A percentile compares a stretch with the other conserved stretches of the same genome.
phyloP scores from a whole-genome alignment of 169 alveolate genomes.

The Blepharisma undulans region DNA sequence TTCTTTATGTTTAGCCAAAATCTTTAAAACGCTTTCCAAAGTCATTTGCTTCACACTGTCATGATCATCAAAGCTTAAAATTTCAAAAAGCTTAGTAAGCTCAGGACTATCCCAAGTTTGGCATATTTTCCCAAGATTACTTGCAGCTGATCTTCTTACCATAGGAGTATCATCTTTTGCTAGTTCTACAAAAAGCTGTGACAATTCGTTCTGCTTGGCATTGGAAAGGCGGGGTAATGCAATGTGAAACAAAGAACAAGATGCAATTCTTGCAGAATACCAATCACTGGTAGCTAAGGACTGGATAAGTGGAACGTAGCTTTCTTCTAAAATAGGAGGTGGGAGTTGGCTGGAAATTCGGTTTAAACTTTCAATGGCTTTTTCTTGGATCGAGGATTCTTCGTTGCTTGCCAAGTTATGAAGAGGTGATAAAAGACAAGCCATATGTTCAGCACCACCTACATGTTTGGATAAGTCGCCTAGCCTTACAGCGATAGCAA shows the following conservation, averaged over 20 bases:
- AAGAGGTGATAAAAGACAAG: conserved; percentile 48
- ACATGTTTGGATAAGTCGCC: conserved; percentile 58
- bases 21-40: conserved; percentile 41
- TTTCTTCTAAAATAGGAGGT: conserved; percentile 10
- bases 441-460: conserved; percentile 17
- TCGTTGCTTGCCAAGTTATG: conserved; percentile 58
- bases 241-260: conserved; percentile 51
- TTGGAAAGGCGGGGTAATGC: conserved; percentile 32
- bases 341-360: conserved; percentile 19
- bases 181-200: conserved; percentile 47
- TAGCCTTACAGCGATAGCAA: conserved; percentile 57
- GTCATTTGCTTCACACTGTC: conserved; percentile 65
- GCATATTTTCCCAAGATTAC: conserved; percentile 41
- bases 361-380: conserved; percentile 53
- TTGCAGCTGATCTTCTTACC: conserved; percentile 72
- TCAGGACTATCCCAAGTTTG: conserved; percentile 14
- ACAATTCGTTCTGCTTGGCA: conserved; percentile 26
- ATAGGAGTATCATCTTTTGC: conserved; percentile 72
- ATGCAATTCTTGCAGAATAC: conserved; percentile 59
- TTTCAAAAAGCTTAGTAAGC: conserved; percentile 31
- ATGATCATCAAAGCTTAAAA: conserved; percentile 51
- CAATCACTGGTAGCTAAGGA: conserved; percentile 54
- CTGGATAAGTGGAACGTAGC: conserved; percentile 46
- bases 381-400: conserved; percentile 62
- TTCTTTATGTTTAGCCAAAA: background rate